Conservation (phyloP, 2,329 filamentous ascomycete genomes). For the Drechslerella stenobrocha region DNA sequence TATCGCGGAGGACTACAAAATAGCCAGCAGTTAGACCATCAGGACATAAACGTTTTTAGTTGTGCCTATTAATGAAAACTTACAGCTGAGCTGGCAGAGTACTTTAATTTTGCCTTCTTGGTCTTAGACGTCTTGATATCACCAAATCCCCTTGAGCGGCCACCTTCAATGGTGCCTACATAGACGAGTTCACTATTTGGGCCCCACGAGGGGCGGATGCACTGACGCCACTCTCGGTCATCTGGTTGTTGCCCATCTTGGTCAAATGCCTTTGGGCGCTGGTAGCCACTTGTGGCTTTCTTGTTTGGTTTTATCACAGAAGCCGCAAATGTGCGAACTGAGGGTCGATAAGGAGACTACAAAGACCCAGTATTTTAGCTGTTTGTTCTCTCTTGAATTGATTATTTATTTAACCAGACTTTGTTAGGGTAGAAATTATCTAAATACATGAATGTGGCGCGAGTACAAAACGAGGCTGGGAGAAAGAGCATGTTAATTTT, state of each 20-base stretch:
- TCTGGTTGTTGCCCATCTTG: constrained; percentile 28
- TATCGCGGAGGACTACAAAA: constrained; percentile 15
- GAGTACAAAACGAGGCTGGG: constrained; percentile 23
- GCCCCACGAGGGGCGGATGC: constrained; percentile 39
- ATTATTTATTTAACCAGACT: constrained; percentile 35
- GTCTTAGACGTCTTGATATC: constrained; percentile 42
- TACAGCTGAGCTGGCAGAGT: constrained; percentile 23
- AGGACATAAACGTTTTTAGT: not conserved
- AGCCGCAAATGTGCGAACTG: constrained; percentile 41
- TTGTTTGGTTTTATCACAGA: constrained; percentile 39
- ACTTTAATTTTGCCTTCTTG: constrained; percentile 29
- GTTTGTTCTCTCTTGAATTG: constrained; percentile 43
- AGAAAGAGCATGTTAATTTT: constrained; percentile 11
- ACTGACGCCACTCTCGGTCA: constrained; percentile 41
- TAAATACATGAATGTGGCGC: constrained; percentile 42
- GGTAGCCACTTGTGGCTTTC: constrained; percentile 24
- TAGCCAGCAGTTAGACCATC: not conserved
- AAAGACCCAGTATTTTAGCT: constrained; percentile 39
- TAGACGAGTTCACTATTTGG: constrained; percentile 31
- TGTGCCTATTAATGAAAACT: not conserved
- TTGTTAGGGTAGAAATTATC: constrained; percentile 44
- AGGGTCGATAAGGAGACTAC: constrained; percentile 47
- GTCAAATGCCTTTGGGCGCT: constrained; percentile 33
- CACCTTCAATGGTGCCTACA: constrained; percentile 24
- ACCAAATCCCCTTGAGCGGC: constrained; percentile 25